These are phyloP conservation scores for Zygotorulaspora chibaensis DNA, from an alignment of 805 yeast genomes.

Conservation along the genomic window DNA sequence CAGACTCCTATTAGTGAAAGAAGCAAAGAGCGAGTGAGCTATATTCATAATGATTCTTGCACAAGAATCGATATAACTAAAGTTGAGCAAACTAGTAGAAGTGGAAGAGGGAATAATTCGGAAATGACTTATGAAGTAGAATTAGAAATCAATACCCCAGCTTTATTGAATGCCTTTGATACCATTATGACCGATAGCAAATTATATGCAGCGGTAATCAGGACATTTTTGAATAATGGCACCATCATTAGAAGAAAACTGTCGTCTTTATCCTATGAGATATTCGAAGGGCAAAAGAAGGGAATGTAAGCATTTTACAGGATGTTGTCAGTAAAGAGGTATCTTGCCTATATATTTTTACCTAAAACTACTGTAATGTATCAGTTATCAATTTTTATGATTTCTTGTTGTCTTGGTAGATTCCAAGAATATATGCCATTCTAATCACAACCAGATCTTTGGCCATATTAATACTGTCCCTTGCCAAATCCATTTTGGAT, in stretches of 20 bases:
- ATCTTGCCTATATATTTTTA: neutral
- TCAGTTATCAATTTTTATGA: conserved; percentile 2
- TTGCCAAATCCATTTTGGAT: conserved; percentile 85
- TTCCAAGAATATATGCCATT: conserved; percentile 79
- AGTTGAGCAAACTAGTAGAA: conserved; percentile 38
- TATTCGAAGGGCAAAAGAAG: conserved; percentile 37
- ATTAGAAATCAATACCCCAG: conserved; percentile 46
- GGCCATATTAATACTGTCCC: conserved; percentile 91
- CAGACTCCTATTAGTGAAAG: conserved; percentile 55
- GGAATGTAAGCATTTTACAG: conserved; percentile 15
- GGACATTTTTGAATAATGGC: conserved; percentile 58
- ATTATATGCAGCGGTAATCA: conserved; percentile 54
- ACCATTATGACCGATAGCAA: conserved; percentile 43
- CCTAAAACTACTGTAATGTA: neutral
- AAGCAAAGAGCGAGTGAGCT: conserved; percentile 68
- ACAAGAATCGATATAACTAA: conserved; percentile 70
- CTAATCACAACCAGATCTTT: conserved; percentile 87
- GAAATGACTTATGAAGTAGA: conserved; percentile 44
- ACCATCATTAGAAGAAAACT: conserved; percentile 40
- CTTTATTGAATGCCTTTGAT: conserved; percentile 40
- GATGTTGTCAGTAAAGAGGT: neutral
- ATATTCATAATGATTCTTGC: conserved; percentile 66
- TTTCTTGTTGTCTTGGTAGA: conserved; percentile 48
- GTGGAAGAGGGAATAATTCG: conserved; percentile 24
- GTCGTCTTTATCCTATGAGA: conserved; percentile 32